Conservation (phyloP, 2,329 filamentous ascomycete species). For the Plenodomus tracheiphilus region DNA sequence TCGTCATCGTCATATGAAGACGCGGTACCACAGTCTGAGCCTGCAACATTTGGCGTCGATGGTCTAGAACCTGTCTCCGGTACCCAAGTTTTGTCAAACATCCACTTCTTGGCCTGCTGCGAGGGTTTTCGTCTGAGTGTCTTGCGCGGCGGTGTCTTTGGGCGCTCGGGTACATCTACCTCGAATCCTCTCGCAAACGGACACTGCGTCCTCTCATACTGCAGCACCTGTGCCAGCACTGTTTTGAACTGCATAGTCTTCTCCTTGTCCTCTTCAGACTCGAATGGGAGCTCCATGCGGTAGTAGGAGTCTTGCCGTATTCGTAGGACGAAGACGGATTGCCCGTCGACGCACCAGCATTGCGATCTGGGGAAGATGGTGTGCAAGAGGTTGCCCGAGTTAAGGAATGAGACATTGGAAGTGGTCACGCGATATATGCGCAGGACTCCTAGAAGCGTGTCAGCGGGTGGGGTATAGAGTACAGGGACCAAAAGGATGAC, state of each 20-base stretch:
- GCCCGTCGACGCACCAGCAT: conserved; percentile 89
- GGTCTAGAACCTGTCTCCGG: conserved; percentile 46
- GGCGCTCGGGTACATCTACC: conserved; percentile 70
- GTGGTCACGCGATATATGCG: conserved; percentile 85
- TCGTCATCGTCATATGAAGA: conserved; percentile 43
- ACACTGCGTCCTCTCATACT: conserved; percentile 86
- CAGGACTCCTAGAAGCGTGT: conserved; percentile 62
- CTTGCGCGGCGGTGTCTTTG: conserved; percentile 59
- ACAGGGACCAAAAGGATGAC: conserved; percentile 22
- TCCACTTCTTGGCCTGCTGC: conserved; percentile 55
- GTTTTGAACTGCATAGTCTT: conserved; percentile 69
- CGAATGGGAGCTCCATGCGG: conserved; percentile 80
- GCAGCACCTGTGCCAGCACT: conserved; percentile 72
- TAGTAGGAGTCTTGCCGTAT: conserved; percentile 84
- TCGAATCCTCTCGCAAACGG: conserved; percentile 80
- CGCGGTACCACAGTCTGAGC: conserved; percentile 32
- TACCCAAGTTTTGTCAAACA: conserved; percentile 52
- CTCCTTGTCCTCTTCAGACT: conserved; percentile 63
- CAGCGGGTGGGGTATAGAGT: conserved; percentile 4
- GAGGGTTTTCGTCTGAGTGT: conserved; percentile 61
- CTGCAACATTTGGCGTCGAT: conserved; percentile 32
- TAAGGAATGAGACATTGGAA: conserved; percentile 79
- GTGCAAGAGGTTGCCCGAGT: conserved; percentile 80
- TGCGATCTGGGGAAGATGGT: conserved; percentile 88
- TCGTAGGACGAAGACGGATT: conserved; percentile 83